Evolutionary conservation across 2,329 filamentous ascomycete species (phyloP), one percentile per base, ranked within the genome.

Genomic region (Xylaria sp.): DNA sequence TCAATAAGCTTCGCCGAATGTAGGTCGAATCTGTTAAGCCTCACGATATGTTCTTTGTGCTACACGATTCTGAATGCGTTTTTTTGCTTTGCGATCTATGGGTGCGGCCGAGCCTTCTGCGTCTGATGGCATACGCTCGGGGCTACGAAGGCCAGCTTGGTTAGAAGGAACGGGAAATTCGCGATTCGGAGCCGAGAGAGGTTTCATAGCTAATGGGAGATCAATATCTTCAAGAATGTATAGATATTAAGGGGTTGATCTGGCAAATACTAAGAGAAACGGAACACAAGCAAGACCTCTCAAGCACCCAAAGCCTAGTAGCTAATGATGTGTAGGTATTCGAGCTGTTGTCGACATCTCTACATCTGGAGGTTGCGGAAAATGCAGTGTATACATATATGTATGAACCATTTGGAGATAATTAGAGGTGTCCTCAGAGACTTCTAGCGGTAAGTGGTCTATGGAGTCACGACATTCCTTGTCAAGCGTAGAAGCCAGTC

Each of bases 21-120:
- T 3, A 2, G 12, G 4, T 41, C 4, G 8, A 20, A 23, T 41
- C 4, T 41, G 30, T 34, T 18, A 23, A 32, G 7, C 6, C 60
- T 67, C 46, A 67, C 65, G 65, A 8, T 67, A 67, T 46, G 65
- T 67, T 60, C 65, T 62, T 59, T 67, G 65, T 1, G 65, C 65
- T 7, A 67, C 65, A 8, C 65, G 45, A 8, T 67, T 67, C 36
- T 67, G 65, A 13, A 67, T 67, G 13, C 65, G 65, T 23, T 67
- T 67, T 48, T 67, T 67, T 6, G 60, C 59, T 46, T 58, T 63
- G 43, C 60, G 65, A 43, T 67, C 65, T 53, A 66, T 43, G 15
- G 36, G 45, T 30, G 30, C 25, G 23, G 64, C 36, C 34, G 64
- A 53, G 45, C 43, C 59, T 57, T 66, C 64, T 7, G 43, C n/a